Evolutionary conservation across 306 rosid genomes (phyloP), one percentile per base, ranked within the genome.

Genomic region (Spatholobus suberectus): DNA sequence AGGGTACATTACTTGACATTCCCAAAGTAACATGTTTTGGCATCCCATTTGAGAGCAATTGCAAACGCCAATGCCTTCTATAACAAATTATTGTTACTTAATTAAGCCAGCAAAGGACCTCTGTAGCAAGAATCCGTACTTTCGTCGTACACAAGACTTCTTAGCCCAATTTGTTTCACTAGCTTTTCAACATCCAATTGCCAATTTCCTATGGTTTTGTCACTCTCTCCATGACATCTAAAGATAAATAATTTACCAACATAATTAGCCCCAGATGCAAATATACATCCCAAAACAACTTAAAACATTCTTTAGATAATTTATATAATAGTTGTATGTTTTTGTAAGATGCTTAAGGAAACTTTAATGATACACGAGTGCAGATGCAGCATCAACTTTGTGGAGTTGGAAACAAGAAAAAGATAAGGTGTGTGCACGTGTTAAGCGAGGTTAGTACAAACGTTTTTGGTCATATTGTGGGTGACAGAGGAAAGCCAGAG

Each of bases 381-480:
- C 46, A 75, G 5, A 70, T 9, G n/a, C 40, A 63, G 20, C 58
- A 7, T 54, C 52, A 37, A 58, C 1, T 65, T 77, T 76, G 54
- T 70, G 63, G 54, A 54, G 75, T 15, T 52, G 70, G 77, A 51
- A 72, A 52, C 80, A 40, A 43, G 68, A n/a, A 55, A 32, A 70
- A 27, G 51, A 43, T 27, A 61, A 68, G 59, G 11, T 43, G 70
- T 46, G 13, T 24, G 43, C 85, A 80, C 71, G 85, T 86, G 87
- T 70, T 66, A 41, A 73, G 51, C 26, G 57, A 65, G 44, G 44
- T 63, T 63, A 8, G 37, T 34, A 70, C 59, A 47, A 83, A 49
- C 84, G 26, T 77, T 78, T 73, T 49, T 82, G 82, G 40, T 62
- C 65, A 78, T 79, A 74, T n/a, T 75, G 79, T 79, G 78, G 72